Percentiles rank a stretch among this genome's conserved stretches.
These are phyloP conservation scores for Calendula officinalis DNA, from an alignment of 129 eudicot species.

Conservation along the genomic window DNA sequence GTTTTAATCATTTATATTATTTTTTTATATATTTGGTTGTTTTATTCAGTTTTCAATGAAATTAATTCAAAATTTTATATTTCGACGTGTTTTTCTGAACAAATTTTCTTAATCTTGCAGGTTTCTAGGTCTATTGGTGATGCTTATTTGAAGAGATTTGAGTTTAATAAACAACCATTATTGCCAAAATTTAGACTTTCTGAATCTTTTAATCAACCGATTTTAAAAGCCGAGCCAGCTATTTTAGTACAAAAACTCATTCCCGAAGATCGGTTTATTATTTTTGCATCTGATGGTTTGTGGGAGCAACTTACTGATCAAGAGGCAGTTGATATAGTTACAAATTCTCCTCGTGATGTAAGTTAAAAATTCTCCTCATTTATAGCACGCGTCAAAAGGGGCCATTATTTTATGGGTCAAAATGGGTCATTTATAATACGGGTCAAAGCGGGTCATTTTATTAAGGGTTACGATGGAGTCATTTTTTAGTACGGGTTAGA, in stretches of 20 bases:
- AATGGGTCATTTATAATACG: neutral
- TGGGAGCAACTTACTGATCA: conserved; percentile 84
- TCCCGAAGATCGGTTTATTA: conserved; percentile 65
- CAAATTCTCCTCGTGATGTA: conserved; percentile 52
- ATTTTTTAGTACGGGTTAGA: too few relatives aligned
- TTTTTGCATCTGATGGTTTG: conserved; percentile 79
- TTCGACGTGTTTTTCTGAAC: conserved; percentile 3
- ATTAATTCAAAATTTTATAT: neutral
- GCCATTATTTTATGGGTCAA: neutral
- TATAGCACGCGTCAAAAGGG: too few relatives aligned
- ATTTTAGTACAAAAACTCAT: conserved; percentile 43
- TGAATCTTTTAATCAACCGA: conserved; percentile 48
- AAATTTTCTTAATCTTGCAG: conserved; percentile 36
- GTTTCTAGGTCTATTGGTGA: conserved; percentile 79
- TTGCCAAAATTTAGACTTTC: conserved; percentile 50
- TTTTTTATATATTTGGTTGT: conserved; percentile 10
- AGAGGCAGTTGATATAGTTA: conserved; percentile 69
- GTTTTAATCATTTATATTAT: conserved; percentile 6
- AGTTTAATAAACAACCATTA: conserved; percentile 58
- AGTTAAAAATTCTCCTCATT: conserved; percentile 2
- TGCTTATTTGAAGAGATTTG: conserved; percentile 63
- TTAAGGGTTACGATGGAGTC: too few relatives aligned
- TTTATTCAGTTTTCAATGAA: conserved; percentile 4
- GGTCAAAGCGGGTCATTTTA: too few relatives aligned
- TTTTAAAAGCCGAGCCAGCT: conserved; percentile 63